Evolutionary conservation across 108 stramenopile species (phyloP).

Genomic region (Nannochloropsis gaditana): DNA sequence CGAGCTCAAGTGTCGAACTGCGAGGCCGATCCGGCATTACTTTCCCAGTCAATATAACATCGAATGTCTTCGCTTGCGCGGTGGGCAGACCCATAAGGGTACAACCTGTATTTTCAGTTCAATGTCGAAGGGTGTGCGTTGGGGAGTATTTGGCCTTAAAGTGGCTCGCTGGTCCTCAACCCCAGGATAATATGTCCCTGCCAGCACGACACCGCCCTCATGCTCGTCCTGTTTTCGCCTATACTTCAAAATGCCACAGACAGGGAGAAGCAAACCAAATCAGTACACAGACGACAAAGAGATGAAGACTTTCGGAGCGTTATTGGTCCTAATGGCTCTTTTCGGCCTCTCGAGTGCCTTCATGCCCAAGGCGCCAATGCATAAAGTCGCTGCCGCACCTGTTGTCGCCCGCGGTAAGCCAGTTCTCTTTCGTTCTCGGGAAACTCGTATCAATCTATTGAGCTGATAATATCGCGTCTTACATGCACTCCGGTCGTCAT

Average conservation of each 20-base stretch:
- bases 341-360: slow-evolving; percentile 17
- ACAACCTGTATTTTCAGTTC: no score
- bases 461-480: no score
- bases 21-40: no score
- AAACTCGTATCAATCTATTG: no score
- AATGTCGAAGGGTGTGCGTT: no score
- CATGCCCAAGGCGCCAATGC: background rate
- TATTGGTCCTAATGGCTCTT: background rate
- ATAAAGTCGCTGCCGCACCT: background rate
- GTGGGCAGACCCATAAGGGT: no score
- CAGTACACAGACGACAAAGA: background rate
- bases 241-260: background rate
- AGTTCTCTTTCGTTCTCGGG: background rate
- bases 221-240: background rate
- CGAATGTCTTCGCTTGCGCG: no score
- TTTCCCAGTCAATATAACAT: no score
- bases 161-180: no score
- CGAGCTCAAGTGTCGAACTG: no score
- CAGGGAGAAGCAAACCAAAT: background rate
- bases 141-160: no score
- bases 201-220: slow-evolving; percentile 16
- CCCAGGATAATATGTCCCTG: background rate
- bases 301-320: background rate
- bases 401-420: background rate
- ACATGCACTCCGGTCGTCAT: background rate